Evolutionary conservation across 805 yeast genomes (phyloP), one percentile per base, ranked within the genome.

Genomic region (Kluyveromyces starmeri): DNA sequence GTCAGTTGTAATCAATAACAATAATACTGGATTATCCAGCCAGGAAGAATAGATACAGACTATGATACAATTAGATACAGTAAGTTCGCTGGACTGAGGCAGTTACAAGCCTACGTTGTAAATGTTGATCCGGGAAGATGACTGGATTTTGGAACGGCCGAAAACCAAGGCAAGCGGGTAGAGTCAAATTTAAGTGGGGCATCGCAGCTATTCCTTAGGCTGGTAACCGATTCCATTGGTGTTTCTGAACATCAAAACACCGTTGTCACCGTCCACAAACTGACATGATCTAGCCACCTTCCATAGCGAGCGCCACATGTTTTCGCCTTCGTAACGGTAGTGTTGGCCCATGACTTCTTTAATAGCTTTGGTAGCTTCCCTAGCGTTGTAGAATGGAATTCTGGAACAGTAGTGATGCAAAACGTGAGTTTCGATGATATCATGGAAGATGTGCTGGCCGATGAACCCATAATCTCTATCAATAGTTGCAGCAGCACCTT

Each of bases 401-500:
- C 94, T 68, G 8, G 88, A 78, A 43, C 73, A 77, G 59, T 72
- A 84, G 63, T 83, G 95, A 64, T 83, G 95, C 50, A 80, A 69
- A 36, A 84, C 94, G 56, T 83, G 95, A 35, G 95, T 84, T 64
- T 83, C 95, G 53, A 83, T 83, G 53, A 83, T 83, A 57, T 82
- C 94, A 61, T 83, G 95, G 75, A 83, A 79, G 50, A 81, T 65
- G 68, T 73, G 72, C 54, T 72, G 66, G 38, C 95, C 95, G 42
- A 80, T 66, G 55, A 83, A 78, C 20, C 89, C 88, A 54, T 82
- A 80, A 53, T 82, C 76, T 53, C 95, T 69, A 61, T 83, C 95
- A 43, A 84, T 76, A 38, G 94, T 83, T 41, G 89, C 83, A 37
- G 92, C 88, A 20, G 95, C 94, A 46, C 95, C 95, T 53, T 88